Evolutionary conservation across 2,329 filamentous ascomycete species (phyloP).

Genomic region (Monosporascus sp.): DNA sequence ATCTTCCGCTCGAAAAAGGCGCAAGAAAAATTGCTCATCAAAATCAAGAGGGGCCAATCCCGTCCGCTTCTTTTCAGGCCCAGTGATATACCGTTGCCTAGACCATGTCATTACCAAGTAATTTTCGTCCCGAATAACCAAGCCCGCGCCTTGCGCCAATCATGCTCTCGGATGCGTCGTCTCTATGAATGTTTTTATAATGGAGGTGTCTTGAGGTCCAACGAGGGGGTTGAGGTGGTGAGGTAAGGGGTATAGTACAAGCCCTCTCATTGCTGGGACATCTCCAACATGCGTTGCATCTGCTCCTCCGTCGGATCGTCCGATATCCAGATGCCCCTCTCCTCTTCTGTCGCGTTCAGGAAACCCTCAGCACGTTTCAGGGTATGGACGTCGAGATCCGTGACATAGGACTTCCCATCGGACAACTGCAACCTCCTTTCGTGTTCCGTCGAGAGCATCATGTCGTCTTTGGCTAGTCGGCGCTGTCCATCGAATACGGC

Average conservation of each 20-base stretch:
- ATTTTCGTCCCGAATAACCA: neutral
- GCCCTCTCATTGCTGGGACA: slow-evolving; percentile 28
- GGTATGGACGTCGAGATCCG: slow-evolving; percentile 88
- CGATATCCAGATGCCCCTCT: slow-evolving; percentile 79
- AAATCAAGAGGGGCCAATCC: too few relatives aligned
- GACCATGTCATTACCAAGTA: neutral
- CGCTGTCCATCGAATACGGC: slow-evolving; percentile 86
- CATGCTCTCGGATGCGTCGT: neutral
- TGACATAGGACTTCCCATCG: slow-evolving; percentile 75
- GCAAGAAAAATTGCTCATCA: too few relatives aligned
- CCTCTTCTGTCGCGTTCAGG: slow-evolving; percentile 71
- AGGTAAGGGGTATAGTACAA: neutral
- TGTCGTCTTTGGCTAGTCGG: slow-evolving; percentile 93
- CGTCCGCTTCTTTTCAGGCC: too few relatives aligned
- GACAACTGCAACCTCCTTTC: slow-evolving; percentile 82
- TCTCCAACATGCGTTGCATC: slow-evolving; percentile 54
- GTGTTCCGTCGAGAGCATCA: slow-evolving; percentile 95
- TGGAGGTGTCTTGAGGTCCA: neutral
- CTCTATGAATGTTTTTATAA: neutral
- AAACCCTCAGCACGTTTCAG: slow-evolving; percentile 83
- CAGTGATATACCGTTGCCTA: too few relatives aligned
- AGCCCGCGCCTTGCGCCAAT: neutral
- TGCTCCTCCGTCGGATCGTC: slow-evolving; percentile 64
- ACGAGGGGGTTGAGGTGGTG: neutral
- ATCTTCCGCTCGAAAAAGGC: too few relatives aligned